Percentiles rank a stretch among this genome's conserved stretches.
Evolutionary conservation across 2,329 filamentous ascomycete species (phyloP).

Genomic region (Elsinoe necatrix): DNA sequence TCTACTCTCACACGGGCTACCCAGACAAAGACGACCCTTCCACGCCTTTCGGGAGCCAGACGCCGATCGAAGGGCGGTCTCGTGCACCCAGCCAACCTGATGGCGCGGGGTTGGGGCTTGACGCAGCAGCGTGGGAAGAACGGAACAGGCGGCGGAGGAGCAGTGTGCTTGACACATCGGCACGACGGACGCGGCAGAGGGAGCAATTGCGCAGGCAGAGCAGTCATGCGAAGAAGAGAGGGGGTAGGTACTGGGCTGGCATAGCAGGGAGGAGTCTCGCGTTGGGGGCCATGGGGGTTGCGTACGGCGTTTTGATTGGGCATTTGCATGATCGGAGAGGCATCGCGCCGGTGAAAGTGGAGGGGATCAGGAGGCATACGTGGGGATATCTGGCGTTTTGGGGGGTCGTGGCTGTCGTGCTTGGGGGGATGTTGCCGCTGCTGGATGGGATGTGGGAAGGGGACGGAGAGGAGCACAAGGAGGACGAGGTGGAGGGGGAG

Average conservation of each 20-base stretch:
- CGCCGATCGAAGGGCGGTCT: conserved; percentile 41
- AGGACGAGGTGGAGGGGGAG: conserved; percentile 18
- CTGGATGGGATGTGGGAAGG: conserved; percentile 67
- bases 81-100: conserved; percentile 17
- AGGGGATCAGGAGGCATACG: conserved; percentile 44
- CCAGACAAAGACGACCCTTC: conserved; percentile 43
- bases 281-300: conserved; percentile 69
- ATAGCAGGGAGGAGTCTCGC: conserved; percentile 34
- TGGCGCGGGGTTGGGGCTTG: conserved; percentile 15
- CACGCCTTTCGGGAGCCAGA: conserved; percentile 66
- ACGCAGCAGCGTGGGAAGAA: conserved; percentile 11
- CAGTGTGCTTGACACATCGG: conserved; percentile 17
- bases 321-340: conserved; percentile 64
- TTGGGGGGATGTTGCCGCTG: conserved; percentile 77
- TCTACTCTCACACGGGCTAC: conserved; percentile 65
- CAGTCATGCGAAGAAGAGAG: conserved; percentile 17
- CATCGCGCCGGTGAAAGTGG: conserved; percentile 54
- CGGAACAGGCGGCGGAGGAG: conserved; percentile 12
- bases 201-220: conserved; percentile 7
- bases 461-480: conserved; percentile 36
- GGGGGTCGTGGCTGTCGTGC: conserved; percentile 67
- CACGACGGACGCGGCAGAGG: conserved; percentile 8
- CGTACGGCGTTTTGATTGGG: conserved; percentile 74
- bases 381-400: conserved; percentile 70
- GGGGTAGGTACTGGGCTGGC: conserved; percentile 37